Base-by-base conservation (phyloP, 2,329 filamentous ascomycete genomes). In the Aspergillus sp. region DNA sequence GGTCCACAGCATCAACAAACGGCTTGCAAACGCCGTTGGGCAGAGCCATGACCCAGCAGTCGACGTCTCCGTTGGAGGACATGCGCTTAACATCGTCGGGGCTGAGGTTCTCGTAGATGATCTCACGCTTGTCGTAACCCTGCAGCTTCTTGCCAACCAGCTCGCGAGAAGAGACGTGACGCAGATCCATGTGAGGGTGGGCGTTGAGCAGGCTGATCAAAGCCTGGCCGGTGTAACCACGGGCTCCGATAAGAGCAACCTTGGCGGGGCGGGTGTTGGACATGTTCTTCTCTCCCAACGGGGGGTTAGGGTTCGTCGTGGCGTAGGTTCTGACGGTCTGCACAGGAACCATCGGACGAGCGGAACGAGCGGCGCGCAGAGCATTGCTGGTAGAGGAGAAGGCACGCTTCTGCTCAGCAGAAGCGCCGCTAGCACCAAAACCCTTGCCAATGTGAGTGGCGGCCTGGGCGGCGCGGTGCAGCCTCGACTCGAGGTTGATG, bases 11-110 rank as follows among this genome's bases (percentile, higher is more conserved):
- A 65, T 98, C 91, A 8, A 98, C 90, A 68, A 90, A 99, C 0
- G 95, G 93, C 80, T 92, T 90, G 86, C 92, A 97, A 53, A 96
- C 92, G 62, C 91, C 91, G 72, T 98, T 99, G 48, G 94, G 95
- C 30, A 98, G 86, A 38, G 95, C 95, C 91, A 98, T 95, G 48
- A 98, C 91, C 93, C 93, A 98, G 79, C 91, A 95, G 80, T 98
- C 94, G 53, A 98, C 88, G 70, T 93, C 86, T 54, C 90, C 90
- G 32, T 89, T 87, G 74, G 90, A 88, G 64, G 95, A 91, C 86
- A 98, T 91, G 60, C 88, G 84, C 64, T 88, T 87, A 11, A 96
- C 88, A 67, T 98, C 94, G 66, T 98, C 94, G 6, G 92, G 86
- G 58, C 86, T 88, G 48, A 98, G 82, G 75, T 92, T 96, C 77